phyloP scores from a whole-genome alignment of 495 filamentous ascomycete species.

The Xanthoparmelia taractica region DNA sequence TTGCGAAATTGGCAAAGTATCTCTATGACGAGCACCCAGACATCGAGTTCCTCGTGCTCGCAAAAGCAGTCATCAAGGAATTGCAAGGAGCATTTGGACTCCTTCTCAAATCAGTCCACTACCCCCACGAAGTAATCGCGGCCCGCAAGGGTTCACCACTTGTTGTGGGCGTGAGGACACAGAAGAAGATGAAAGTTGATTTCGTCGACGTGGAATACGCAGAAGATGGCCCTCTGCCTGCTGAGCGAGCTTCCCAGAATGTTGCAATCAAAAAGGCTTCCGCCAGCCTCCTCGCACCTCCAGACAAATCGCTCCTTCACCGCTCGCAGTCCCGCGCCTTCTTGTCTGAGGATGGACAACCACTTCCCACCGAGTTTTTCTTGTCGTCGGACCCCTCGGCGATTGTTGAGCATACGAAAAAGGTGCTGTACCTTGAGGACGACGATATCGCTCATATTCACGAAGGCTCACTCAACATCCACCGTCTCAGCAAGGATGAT shows the following conservation, averaged over 20 bases:
- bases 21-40: conserved; percentile 91
- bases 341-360: conserved; percentile 93
- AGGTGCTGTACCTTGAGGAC: conserved; percentile 97
- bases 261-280: conserved; percentile 89
- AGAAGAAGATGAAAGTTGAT: conserved; percentile 99
- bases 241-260: conserved; percentile 93
- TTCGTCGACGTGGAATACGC: conserved; percentile 98
- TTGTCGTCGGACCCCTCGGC: conserved; percentile 95
- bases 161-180: conserved; percentile 88
- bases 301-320: conserved; percentile 96
- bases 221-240: conserved; percentile 78
- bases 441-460: conserved; percentile 99
- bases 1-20: conserved; percentile 97
- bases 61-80: conserved; percentile 96
- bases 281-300: conserved; percentile 70
- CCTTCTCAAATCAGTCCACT: conserved; percentile 95
- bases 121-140: conserved; percentile 94
- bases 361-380: conserved; percentile 98
- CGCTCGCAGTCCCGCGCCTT: conserved; percentile 97
- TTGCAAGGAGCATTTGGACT: conserved; percentile 96
- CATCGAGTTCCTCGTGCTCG: conserved; percentile 90
- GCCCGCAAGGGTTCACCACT: conserved; percentile 96
- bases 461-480: conserved; percentile 96
- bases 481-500: conserved; percentile 92
- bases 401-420: conserved; percentile 99